Conservation (phyloP, 2,329 filamentous ascomycete species). For the Fusarium ramigenum region DNA sequence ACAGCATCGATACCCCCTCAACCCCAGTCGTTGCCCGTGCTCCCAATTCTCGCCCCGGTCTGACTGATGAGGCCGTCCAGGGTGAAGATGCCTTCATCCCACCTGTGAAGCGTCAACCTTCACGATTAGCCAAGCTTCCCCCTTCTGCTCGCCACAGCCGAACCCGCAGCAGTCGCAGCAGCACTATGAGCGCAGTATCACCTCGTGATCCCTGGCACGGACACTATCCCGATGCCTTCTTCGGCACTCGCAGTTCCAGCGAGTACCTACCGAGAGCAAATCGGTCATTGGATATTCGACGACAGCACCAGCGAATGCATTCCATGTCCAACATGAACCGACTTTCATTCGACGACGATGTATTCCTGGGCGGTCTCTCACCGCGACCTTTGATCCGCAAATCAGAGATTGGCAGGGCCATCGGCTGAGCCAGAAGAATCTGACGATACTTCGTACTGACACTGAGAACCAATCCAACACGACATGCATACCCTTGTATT, state of each 20-base stretch:
- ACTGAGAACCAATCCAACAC: background rate
- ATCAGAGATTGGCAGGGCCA: conserved; percentile 62
- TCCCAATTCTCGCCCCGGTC: conserved; percentile 68
- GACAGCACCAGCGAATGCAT: conserved; percentile 50
- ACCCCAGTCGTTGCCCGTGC: conserved; percentile 66
- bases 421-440: conserved; percentile 55
- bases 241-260: conserved; percentile 46
- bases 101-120: conserved; percentile 61
- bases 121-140: conserved; percentile 62
- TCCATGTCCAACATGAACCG: conserved; percentile 53
- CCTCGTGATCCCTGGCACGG: conserved; percentile 54
- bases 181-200: conserved; percentile 52
- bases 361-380: conserved; percentile 56
- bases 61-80: conserved; percentile 69
- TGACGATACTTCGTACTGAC: conserved; percentile 1
- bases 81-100: conserved; percentile 69
- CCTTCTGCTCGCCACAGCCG: conserved; percentile 51
- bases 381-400: conserved; percentile 58
- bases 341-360: conserved; percentile 58
- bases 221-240: conserved; percentile 46
- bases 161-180: conserved; percentile 58
- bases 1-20: conserved; percentile 57
- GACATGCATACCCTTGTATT: conserved; percentile 15
- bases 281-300: conserved; percentile 36
- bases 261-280: conserved; percentile 43